A percentile compares a stretch with the other conserved stretches of the same genome.
phyloP scores from a whole-genome alignment of 139 green algal species.

The Coccomyxa sp. region DNA sequence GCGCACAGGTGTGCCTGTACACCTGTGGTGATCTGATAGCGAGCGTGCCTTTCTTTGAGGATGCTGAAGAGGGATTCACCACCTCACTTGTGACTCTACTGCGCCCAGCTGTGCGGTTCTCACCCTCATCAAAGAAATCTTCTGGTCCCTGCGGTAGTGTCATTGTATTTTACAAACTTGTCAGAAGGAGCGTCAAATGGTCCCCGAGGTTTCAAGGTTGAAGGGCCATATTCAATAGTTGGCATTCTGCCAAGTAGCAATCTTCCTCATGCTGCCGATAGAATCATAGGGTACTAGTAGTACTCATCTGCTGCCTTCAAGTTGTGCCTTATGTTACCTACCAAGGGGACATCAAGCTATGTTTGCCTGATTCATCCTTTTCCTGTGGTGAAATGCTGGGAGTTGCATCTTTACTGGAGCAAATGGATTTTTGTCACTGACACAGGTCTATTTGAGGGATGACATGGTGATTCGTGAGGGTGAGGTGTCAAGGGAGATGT shows the following conservation, averaged over 20 bases:
- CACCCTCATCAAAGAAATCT: not conserved
- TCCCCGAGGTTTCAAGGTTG: not conserved
- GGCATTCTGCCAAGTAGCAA: too few relatives aligned
- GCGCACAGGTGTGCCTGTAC: slow-evolving; percentile 26
- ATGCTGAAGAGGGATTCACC: slow-evolving; percentile 27
- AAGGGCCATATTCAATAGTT: too few relatives aligned
- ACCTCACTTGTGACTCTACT: slow-evolving; percentile 26
- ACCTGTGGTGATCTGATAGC: slow-evolving; percentile 20
- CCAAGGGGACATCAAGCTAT: not conserved
- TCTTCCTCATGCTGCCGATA: not conserved
- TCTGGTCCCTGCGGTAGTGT: not conserved
- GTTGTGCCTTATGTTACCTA: not conserved
- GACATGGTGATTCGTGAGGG: slow-evolving; percentile 23
- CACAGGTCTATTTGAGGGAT: slow-evolving; percentile 22
- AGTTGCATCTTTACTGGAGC: not conserved
- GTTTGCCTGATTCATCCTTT: not conserved
- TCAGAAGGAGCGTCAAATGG: not conserved
- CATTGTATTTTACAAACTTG: not conserved
- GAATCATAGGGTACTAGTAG: too few relatives aligned
- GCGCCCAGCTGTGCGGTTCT: slow-evolving; percentile 5
- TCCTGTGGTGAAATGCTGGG: too few relatives aligned
- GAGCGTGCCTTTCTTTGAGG: slow-evolving; percentile 30
- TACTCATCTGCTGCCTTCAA: not conserved
- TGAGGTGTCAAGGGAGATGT: slow-evolving; percentile 32
- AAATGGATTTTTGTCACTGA: not conserved